Evolutionary conservation across 2,329 filamentous ascomycete species (phyloP), one percentile per base, ranked within the genome.

Genomic region (Scortechinia acanthostroma): DNA sequence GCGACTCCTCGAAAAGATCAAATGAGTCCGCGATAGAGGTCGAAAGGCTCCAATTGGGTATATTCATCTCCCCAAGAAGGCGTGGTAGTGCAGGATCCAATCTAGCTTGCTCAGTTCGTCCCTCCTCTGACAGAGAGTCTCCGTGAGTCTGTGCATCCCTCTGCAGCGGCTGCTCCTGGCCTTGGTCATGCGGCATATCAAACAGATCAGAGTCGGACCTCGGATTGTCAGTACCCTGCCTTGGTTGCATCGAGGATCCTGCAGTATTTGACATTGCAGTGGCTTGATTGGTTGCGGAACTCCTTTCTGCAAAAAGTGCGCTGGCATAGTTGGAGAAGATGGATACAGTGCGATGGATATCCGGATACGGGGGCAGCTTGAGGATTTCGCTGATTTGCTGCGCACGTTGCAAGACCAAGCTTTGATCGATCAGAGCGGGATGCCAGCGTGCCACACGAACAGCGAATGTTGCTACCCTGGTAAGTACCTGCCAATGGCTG

Each of bases 21-120:
- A 62, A 62, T 2, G 59, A 62, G 42, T 62, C 59, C 4, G 59
- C 59, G 47, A 62, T 61, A 1, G 59, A 57, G 42, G 57, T 60
- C 1, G 59, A 61, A 47, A 62, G 48, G 20, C 57, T 60, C 59
- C 59, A 62, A 37, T 58, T 62, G 3, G 59, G 59, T 10, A 55
- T 57, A 42, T 61, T 57, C 53, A 61, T 58, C 3, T 53, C 53
- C 17, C 54, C 55, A 17, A 55, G 53, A 13, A 61, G 45, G 43
- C 54, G 50, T 42, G 53, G 49, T 42, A 30, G 25, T 10, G 25
- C 10, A 10, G 25, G 25, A n/a, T n/a, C n/a, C n/a, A n/a, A n/a
- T 30, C 25, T 30, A n/a, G 25, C 25, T 30, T 10, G 10, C n/a
- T 10, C 10, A 10, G 25, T 30, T n/a, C n/a, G n/a, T n/a, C n/a